Evolutionary conservation across 495 filamentous ascomycete species (phyloP).

Genomic region (Aspergillus diversus): DNA sequence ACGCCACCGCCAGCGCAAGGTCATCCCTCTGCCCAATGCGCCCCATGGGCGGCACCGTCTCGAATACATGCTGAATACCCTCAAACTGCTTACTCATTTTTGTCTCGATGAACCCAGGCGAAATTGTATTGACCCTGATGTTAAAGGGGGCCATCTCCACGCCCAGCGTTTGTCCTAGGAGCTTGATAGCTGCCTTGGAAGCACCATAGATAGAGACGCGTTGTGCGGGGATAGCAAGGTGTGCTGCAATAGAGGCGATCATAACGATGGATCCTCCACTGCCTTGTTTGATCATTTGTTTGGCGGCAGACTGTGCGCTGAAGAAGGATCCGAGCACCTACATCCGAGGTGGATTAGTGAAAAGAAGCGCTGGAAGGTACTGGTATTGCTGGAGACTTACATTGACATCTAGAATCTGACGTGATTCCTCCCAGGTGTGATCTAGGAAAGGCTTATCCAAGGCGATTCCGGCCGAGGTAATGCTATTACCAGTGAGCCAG

Average conservation of each 20-base stretch:
- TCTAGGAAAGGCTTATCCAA: conserved; percentile 20
- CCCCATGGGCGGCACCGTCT: conserved; percentile 69
- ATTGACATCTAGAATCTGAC: conserved; percentile 17
- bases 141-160: conserved; percentile 67
- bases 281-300: conserved; percentile 51
- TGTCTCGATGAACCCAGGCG: conserved; percentile 81
- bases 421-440: conserved; percentile 15
- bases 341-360: too few species aligned
- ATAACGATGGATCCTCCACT: conserved; percentile 67
- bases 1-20: conserved; percentile 77
- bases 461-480: conserved; percentile 9
- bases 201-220: conserved; percentile 73
- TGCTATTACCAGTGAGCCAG: neutral
- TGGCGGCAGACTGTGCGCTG: conserved; percentile 66
- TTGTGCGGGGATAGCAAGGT: conserved; percentile 69
- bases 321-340: conserved; percentile 58
- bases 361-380: too few species aligned
- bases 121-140: conserved; percentile 71
- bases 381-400: neutral
- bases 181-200: conserved; percentile 65
- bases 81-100: conserved; percentile 57
- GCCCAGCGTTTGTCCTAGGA: conserved; percentile 62
- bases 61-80: conserved; percentile 77
- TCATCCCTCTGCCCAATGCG: conserved; percentile 76
- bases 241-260: conserved; percentile 68